Evolutionary conservation across 2,329 filamentous ascomycete species (phyloP).

Genomic region (Neurospora crassa): DNA sequence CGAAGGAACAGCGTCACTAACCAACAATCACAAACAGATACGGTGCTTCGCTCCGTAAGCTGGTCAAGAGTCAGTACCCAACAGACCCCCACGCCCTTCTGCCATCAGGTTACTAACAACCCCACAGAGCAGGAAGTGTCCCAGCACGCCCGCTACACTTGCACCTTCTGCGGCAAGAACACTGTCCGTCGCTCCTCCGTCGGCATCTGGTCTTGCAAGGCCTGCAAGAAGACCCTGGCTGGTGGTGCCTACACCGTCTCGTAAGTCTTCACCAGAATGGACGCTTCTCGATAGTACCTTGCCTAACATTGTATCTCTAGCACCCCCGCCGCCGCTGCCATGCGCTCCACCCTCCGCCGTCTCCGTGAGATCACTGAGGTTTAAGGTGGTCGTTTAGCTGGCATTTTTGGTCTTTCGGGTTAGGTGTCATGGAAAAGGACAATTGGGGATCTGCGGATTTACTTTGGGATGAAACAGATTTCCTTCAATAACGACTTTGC

Average conservation of each 20-base stretch:
- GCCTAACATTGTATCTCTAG: constrained; percentile 33
- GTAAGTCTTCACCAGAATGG: constrained; percentile 52
- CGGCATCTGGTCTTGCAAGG: constrained; percentile 78
- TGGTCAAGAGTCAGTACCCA: constrained; percentile 61
- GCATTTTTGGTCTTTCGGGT: constrained; percentile 19
- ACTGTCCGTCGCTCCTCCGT: constrained; percentile 84
- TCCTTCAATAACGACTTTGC: background rate
- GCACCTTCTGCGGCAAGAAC: constrained; percentile 96
- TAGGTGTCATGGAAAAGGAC: constrained; percentile 23
- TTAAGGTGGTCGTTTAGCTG: constrained; percentile 40
- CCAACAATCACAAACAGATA: constrained; percentile 48
- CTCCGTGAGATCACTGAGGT: constrained; percentile 96
- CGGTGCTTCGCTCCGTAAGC: constrained; percentile 98
- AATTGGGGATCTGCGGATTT: constrained; percentile 5
- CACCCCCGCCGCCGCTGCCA: constrained; percentile 86
- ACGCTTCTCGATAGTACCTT: background rate
- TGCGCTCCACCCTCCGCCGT: constrained; percentile 92
- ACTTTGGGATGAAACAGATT: background rate
- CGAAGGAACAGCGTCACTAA: background rate
- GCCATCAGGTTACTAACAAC: constrained; percentile 4
- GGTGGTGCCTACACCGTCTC: constrained; percentile 92
- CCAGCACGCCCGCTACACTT: constrained; percentile 94
- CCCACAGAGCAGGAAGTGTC: constrained; percentile 81
- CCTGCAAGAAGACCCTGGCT: constrained; percentile 88
- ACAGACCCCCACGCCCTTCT: background rate